Percentiles rank a stretch among this genome's conserved stretches.
Evolutionary conservation across 768 basidiomycete species (phyloP).

Genomic region (Hemileccinum rubropunctum): DNA sequence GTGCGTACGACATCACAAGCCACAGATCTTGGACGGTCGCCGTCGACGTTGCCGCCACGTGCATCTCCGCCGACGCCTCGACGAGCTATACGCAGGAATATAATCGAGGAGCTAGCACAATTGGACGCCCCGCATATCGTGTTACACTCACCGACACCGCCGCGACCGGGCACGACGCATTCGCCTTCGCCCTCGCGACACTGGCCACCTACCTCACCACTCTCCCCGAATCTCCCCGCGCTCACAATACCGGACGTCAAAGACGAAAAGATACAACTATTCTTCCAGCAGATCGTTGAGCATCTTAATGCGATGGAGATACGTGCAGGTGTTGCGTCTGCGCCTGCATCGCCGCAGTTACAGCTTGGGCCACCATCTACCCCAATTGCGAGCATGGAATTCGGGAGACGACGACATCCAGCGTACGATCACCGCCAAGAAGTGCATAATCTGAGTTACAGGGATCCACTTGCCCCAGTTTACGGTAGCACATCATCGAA

Average conservation of each 20-base stretch:
- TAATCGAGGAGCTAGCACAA: conserved; percentile 16
- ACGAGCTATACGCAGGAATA: conserved; percentile 41
- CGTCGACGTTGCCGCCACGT: conserved; percentile 47
- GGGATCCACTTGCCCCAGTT: conserved; percentile 37
- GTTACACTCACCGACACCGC: conserved; percentile 26
- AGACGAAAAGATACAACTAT: conserved; percentile 75
- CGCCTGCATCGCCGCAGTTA: conserved; percentile 17
- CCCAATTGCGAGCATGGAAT: conserved; percentile 17
- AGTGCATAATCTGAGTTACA: conserved; percentile 9
- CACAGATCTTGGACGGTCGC: conserved; percentile 28
- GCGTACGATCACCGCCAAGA: conserved; percentile 2
- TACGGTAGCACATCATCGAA: conserved; percentile 12
- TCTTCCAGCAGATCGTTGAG: conserved; percentile 82
- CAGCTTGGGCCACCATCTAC: conserved; percentile 7
- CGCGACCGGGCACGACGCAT: conserved; percentile 15
- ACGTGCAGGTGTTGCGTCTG: conserved; percentile 34
- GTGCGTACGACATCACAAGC: conserved; percentile 25
- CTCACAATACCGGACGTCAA: conserved; percentile 67
- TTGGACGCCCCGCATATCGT: conserved; percentile 23
- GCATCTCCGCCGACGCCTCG: conserved; percentile 62
- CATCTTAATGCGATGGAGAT: conserved; percentile 74
- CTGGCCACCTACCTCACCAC: conserved; percentile 28
- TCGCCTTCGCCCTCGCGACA: conserved; percentile 27
- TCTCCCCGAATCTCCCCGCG: conserved; percentile 40
- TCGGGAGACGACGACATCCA: conserved; percentile 13